Evolutionary conservation across 2,329 filamentous ascomycete species (phyloP), one percentile per base, ranked within the genome.

Genomic region (Neocatenulostroma microsporum): DNA sequence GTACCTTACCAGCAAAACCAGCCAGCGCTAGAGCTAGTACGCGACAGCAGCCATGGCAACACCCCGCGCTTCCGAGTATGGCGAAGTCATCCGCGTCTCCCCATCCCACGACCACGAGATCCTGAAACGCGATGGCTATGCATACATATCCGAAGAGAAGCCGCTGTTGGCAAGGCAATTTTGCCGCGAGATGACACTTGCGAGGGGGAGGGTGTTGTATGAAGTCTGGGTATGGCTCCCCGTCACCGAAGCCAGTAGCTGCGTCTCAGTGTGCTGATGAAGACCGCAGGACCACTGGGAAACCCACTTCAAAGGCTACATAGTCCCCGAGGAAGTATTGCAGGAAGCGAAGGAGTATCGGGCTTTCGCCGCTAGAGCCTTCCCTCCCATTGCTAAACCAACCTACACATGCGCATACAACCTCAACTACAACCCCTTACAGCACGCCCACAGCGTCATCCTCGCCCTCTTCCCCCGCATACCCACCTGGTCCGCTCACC

Each of bases 141-240:
- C 17, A 4, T 37, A 31, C 29, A 17, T 37, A 17, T 23, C 35
- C 21, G 28, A 25, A 10, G 12, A 15, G 7, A 25, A 32, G 14
- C 28, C 27, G 4, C 17, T 31, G 8, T 11, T 29, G 8, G 29
- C 19, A 14, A n/a, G 35, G 14, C 35, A 37, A 26, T 37, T 31
- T 17, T 19, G 18, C 18, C 27, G 35, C 3, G 28, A 37, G 7
- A 37, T 32, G 28, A 37, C 35, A 12, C 28, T 37, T 6, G 27
- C 35, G 17, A 14, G 35, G 8, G 35, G 35, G 9, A 14, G 35
- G 6, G n/a, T 32, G 9, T 20, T 37, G 9, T 32, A 31, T 17
- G 21, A 37, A 29, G 28, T 37, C 35, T 37, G 35, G 35, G 33
- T 35, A 35, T 12, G 21, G 11, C 20, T 15, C 13, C n/a, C 8